Evolutionary conservation across 225 moss, liverwort and hornwort genomes (phyloP), one percentile per base, ranked within the genome.

Genomic region (Sphagnum contortum): DNA sequence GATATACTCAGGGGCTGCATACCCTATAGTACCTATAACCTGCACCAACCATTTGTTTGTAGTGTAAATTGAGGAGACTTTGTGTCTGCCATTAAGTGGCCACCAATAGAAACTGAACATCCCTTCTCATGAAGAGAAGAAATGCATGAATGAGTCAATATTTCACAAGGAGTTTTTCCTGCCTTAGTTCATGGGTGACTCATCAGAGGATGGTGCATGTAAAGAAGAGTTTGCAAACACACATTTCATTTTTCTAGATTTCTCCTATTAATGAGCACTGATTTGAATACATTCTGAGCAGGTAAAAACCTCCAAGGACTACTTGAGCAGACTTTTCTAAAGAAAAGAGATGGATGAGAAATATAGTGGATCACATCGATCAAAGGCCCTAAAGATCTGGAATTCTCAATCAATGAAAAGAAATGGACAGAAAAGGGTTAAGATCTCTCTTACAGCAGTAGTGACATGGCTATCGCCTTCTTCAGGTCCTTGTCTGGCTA

Each of bases 1-100:
- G 5, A 83, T 69, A 67, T 86, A 86, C 71, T 86, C 86, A 9
- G 86, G 86, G 4, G 86, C 86, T 9, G 80, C 83, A 62, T 86
- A 86, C 4, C 83, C 86, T 10, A 71, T 70, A 2, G 86, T 86
- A 8, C 86, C 86, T 56, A 80, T 78, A 57, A 84, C 73, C 77
- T 77, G 73, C 45, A 29, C 29, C 29, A 29, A 29, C 29, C 29
- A 29, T 29, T 29, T 29, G 29, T 29, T 29, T 29, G 29, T 29
- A 29, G 29, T 29, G 29, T 29, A 29, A 29, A 29, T 29, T 29
- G 29, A 29, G 29, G 29, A 29, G 29, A 29, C 29, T 29, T 29
- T 29, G n/a, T 29, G 29, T 29, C 29, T 29, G 29, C 29, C 29
- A 29, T 29, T 29, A 29, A 29, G 29, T 29, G 29, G 29, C 29